phyloP scores from a whole-genome alignment of 805 yeast genomes.

The Nakazawaea ernobii region DNA sequence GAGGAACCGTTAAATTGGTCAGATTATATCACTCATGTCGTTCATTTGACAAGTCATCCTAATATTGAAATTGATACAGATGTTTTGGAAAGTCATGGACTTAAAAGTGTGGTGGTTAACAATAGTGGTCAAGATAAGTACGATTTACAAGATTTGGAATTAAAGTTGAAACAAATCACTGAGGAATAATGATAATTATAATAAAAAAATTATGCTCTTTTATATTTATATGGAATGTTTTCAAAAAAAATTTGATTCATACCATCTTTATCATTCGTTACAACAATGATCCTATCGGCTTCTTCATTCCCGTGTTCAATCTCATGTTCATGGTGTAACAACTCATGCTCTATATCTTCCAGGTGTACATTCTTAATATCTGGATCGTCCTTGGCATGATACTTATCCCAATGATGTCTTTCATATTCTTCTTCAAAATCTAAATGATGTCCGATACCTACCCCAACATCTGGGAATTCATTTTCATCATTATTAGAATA shows the following conservation, averaged over 20 bases:
- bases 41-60: constrained; percentile 43
- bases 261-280: constrained; percentile 33
- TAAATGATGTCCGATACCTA: constrained; percentile 91
- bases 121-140: constrained; percentile 24
- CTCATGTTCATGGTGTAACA: constrained; percentile 81
- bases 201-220: not conserved
- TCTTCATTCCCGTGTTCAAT: constrained; percentile 49
- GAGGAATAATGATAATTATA: constrained; percentile 6
- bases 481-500: constrained; percentile 54
- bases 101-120: constrained; percentile 39
- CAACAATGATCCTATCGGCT: constrained; percentile 28
- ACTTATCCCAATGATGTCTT: constrained; percentile 88
- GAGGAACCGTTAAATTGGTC: constrained; percentile 26
- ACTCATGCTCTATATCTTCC: constrained; percentile 86
- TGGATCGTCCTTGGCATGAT: constrained; percentile 73
- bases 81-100: constrained; percentile 34
- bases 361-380: constrained; percentile 74
- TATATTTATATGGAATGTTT: constrained; percentile 33
- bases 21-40: constrained; percentile 56
- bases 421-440: constrained; percentile 93
- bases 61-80: constrained; percentile 45
- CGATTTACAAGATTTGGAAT: constrained; percentile 36
- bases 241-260: constrained; percentile 25
- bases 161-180: constrained; percentile 17
- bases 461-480: constrained; percentile 84